Evolutionary conservation across 768 basidiomycete genomes (phyloP).

Genomic region (Rubroboletus pulcherrimus): DNA sequence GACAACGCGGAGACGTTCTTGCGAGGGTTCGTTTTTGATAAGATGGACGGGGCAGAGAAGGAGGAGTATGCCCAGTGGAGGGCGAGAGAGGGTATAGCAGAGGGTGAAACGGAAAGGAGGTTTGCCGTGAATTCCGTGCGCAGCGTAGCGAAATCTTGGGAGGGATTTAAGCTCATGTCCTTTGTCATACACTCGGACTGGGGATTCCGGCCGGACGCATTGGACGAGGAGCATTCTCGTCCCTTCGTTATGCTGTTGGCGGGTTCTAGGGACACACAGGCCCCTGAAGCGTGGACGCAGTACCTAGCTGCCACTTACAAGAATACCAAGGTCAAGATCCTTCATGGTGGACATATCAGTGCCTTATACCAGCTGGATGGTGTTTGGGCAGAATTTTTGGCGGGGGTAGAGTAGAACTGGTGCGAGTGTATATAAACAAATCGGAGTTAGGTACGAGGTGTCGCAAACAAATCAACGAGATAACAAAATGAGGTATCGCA

Average conservation of each 20-base stretch:
- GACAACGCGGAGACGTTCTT: conserved; percentile 42
- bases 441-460: conserved; percentile 8
- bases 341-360: conserved; percentile 51
- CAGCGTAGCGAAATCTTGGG: conserved; percentile 50
- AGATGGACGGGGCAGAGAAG: conserved; percentile 37
- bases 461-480: conserved; percentile 24
- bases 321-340: conserved; percentile 38
- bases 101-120: conserved; percentile 41
- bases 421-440: background rate
- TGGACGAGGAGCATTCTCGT: conserved; percentile 44
- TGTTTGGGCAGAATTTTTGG: conserved; percentile 39
- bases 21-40: conserved; percentile 35
- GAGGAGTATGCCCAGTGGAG: conserved; percentile 38
- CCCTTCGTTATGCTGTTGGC: conserved; percentile 46
- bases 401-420: conserved; percentile 10
- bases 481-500: conserved; percentile 16
- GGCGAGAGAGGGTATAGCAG: conserved; percentile 35
- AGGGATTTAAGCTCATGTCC: conserved; percentile 45
- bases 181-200: conserved; percentile 48
- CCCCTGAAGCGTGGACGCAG: conserved; percentile 41
- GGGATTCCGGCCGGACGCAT: conserved; percentile 41
- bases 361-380: conserved; percentile 43
- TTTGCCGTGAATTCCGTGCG: conserved; percentile 41
- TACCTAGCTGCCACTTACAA: conserved; percentile 48
- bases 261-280: conserved; percentile 40